Base-by-base conservation (phyloP, 164 flowering plant species). In the Nymphaea thermarum region DNA sequence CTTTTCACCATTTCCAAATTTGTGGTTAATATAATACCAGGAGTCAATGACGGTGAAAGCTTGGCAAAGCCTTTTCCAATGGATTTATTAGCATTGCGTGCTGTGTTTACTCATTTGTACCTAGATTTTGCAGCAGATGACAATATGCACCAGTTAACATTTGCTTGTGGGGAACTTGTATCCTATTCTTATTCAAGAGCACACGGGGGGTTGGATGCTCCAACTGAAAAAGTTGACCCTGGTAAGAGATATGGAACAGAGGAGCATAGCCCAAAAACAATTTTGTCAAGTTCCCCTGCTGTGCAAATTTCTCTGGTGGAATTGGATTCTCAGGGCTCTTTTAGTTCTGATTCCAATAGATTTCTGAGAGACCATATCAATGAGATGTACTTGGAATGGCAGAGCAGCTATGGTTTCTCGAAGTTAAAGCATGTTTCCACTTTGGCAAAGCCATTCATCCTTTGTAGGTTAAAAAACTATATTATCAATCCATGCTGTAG, bases 281-380 rank as follows among this genome's bases (percentile, higher is more conserved):
- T 88, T 66, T 14, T 89, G 43, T 82, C 85, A 86, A 71, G 77
- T 68, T 90, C 85, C 73, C 91, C 93, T 67, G 89, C 87, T 44
- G 5, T 45, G 53, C 10, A 5, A 5, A 45, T 5, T 10, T 45
- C 53, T 25, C 36, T 25, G 1, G 53, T 5, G 10, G 53, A 45
- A 45, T 10, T 45, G 53, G 53, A 10, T 45, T 45, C 53, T 10
- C 5, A 45, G 5, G 7, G 10, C 53, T 45, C 53, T 45, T 45
- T 10, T 45, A 10, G 53, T 45, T 10, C 10, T 45, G 7, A 5
- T 45, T 10, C 0, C 53, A 45, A 45, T 5, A 2, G 10, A 45
- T 60, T 70, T 77, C 44, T 86, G 71, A 76, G 78, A 69, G 70
- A 61, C 43, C 67, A 76, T 77, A 59, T 93, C 60, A 77, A 78